Evolutionary conservation across 108 stramenopile species (phyloP), one percentile per base, ranked within the genome.

Genomic region (Epithemia pelagica): DNA sequence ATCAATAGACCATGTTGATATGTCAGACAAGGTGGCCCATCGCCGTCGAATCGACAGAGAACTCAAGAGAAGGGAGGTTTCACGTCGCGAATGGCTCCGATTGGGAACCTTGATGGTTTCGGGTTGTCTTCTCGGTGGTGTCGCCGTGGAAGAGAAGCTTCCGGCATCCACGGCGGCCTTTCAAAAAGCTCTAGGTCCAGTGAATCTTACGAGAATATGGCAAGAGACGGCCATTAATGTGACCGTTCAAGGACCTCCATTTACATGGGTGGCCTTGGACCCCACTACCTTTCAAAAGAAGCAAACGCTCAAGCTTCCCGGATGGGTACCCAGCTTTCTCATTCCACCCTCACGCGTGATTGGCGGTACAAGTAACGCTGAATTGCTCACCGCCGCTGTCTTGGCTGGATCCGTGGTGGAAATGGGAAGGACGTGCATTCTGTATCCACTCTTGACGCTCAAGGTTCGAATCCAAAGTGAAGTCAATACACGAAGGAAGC

Each of bases 401-500:
- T 28, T 85, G 28, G 91, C 91, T 23, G 92, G 92, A 56, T 73
- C 82, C 51, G 28, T 74, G 1, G 81, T 80, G 2, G 92, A 90
- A 70, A 84, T 87, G 65, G 56, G 78, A n/a, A 76, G 89, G 30
- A 89, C 89, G 10, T 66, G 58, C 3, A 28, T 90, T 10, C 51
- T 89, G 53, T 86, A 90, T 78, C 92, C 92, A 28, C 56, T 94
- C 32, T 67, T 62, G 29, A 90, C 92, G 18, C 64, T 94, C 27
- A 94, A 94, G 65, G 72, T 78, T 22, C 71, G 92, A 53, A 73
- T 94, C 20, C 87, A 89, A 71, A 80, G 79, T 54, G 69, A 89
- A 54, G 52, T 69, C 46, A 30, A 76, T 30, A 24, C 74, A 32
- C 29, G 62, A 33, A 23, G 62, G 30, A 18, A 55, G 1, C 28